Conservation (phyloP, 2,329 filamentous ascomycete species). For the Cryphonectria carpinicola region DNA sequence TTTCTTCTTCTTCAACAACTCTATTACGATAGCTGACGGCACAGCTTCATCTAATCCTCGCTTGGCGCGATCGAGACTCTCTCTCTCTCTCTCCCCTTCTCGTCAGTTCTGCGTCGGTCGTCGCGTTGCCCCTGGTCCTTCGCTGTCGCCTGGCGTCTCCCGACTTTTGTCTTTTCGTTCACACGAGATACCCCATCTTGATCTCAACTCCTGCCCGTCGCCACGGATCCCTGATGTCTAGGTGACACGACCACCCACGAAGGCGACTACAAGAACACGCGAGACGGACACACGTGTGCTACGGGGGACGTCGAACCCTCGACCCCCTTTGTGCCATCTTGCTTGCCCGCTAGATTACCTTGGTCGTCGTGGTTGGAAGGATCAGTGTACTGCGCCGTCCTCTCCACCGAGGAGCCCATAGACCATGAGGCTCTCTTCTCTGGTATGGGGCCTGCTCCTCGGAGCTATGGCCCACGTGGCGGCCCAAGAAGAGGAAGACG, state of each 20-base stretch:
- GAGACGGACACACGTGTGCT: constrained; percentile 23
- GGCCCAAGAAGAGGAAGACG: constrained; percentile 38
- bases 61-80: not conserved
- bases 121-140: constrained; percentile 18
- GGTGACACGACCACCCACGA: constrained; percentile 9
- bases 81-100: not conserved
- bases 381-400: constrained; percentile 5
- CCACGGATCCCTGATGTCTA: constrained; percentile 16
- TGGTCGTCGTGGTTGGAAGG: not conserved
- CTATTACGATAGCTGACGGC: constrained; percentile 8
- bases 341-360: not conserved
- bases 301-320: constrained; percentile 19
- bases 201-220: not conserved
- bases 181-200: constrained; percentile 3
- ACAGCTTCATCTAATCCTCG: constrained; percentile 10
- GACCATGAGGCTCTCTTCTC: constrained; percentile 49
- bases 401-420: constrained; percentile 20
- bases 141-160: constrained; percentile 9
- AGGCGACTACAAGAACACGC: constrained; percentile 18
- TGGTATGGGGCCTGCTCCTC: constrained; percentile 48
- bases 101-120: constrained; percentile 17
- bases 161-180: not conserved
- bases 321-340: constrained; percentile 19
- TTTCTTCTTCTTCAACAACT: not conserved
- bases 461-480: constrained; percentile 47